Percentiles rank a stretch among this genome's conserved stretches.
phyloP scores from a whole-genome alignment of 345 rosid genomes.

The Chamaenerion angustifolium region DNA sequence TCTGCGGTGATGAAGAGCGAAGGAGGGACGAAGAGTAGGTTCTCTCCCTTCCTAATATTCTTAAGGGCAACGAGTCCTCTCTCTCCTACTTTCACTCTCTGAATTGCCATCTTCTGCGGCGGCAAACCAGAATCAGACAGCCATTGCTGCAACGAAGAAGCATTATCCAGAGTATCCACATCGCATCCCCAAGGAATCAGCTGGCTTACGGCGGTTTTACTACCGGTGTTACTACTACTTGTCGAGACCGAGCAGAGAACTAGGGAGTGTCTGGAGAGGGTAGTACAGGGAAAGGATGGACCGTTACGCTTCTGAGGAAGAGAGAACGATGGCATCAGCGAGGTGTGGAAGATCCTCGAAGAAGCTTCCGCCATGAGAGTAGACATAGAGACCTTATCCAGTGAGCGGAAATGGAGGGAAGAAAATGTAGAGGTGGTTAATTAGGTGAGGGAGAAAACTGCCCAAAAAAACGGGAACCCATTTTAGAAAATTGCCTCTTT shows the following conservation, averaged over 20 bases:
- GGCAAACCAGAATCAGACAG: slow-evolving; percentile 74
- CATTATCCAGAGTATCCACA: slow-evolving; percentile 33
- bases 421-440: neutral
- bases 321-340: slow-evolving; percentile 7
- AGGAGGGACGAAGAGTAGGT: slow-evolving; percentile 89
- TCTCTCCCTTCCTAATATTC: slow-evolving; percentile 75
- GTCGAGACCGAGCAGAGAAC: slow-evolving; percentile 11
- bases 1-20: slow-evolving; percentile 67
- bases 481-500: too few relatives aligned
- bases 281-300: neutral
- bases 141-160: slow-evolving; percentile 67
- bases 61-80: slow-evolving; percentile 81
- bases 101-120: slow-evolving; percentile 71
- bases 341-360: slow-evolving; percentile 2
- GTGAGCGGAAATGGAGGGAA: slow-evolving; percentile 2
- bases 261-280: neutral
- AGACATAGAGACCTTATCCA: slow-evolving; percentile 6
- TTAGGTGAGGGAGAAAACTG: too few relatives aligned
- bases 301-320: slow-evolving; percentile 1
- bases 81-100: slow-evolving; percentile 74
- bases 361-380: slow-evolving; percentile 8
- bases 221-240: neutral
- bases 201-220: neutral
- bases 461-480: too few relatives aligned
- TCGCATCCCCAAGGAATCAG: slow-evolving; percentile 17